phyloP scores from a whole-genome alignment of 768 basidiomycete species.

The Auricularia auricula-judae region DNA sequence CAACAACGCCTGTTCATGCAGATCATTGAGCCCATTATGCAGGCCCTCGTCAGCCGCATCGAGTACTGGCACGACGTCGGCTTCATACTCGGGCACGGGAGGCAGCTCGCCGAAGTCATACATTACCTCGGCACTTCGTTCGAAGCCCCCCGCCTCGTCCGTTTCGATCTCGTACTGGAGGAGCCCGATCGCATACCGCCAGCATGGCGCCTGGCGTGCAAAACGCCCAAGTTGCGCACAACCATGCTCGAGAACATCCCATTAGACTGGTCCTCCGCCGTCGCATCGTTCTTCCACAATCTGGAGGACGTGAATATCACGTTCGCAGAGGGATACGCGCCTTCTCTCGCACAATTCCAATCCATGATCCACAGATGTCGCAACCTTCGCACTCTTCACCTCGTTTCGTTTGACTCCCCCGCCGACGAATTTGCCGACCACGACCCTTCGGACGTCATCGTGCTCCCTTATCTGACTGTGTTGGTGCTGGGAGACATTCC shows the following conservation, averaged over 20 bases:
- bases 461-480: background rate
- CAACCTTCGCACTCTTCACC: background rate
- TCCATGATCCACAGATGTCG: background rate
- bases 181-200: background rate
- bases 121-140: background rate
- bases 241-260: background rate
- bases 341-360: background rate
- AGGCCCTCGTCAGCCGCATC: background rate
- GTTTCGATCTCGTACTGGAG: background rate
- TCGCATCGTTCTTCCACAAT: background rate
- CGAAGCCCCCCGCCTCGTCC: background rate
- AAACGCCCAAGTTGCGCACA: background rate
- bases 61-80: conserved; percentile 1
- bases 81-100: background rate
- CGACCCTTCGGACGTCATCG: background rate
- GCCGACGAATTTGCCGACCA: background rate
- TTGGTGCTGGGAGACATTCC: background rate
- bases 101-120: background rate
- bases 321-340: background rate
- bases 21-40: background rate
- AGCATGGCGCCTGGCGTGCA: background rate
- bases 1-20: background rate
- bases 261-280: background rate
- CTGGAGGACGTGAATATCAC: conserved; percentile 1
- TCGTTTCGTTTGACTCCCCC: background rate